Conservation (phyloP, 73 alveolate genomes). For the Paramecium sexaurelia region DNA sequence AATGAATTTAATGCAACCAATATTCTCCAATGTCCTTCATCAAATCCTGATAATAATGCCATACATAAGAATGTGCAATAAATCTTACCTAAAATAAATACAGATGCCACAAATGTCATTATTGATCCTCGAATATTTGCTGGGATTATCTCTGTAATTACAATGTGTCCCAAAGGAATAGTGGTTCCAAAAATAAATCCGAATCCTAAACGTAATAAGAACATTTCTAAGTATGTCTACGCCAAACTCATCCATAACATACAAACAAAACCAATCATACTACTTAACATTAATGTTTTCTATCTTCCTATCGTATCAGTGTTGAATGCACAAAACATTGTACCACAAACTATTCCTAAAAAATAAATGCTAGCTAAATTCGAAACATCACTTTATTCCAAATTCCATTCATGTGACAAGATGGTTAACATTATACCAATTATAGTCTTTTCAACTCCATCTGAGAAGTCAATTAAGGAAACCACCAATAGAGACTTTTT, state of each 20-base stretch:
- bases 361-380: constrained; percentile 16
- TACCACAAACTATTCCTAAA: constrained; percentile 26
- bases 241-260: constrained; percentile 48
- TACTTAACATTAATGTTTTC: neutral
- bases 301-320: constrained; percentile 34
- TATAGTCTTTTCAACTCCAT: constrained; percentile 28
- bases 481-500: neutral
- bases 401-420: constrained; percentile 40
- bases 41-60: constrained; percentile 8
- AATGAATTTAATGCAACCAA: constrained; percentile 7
- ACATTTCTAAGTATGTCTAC: constrained; percentile 10
- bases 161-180: constrained; percentile 44
- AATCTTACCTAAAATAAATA: constrained; percentile 23
- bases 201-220: neutral
- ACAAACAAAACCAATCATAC: neutral
- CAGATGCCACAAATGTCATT: neutral
- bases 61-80: constrained; percentile 26
- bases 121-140: constrained; percentile 12
- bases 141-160: constrained; percentile 32
- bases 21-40: constrained; percentile 41
- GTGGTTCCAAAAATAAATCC: constrained; percentile 55
- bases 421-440: constrained; percentile 12
- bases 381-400: neutral
- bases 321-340: constrained; percentile 28
- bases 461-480: constrained; percentile 43